Evolutionary conservation across 352 stramenopile genomes (phyloP), one percentile per base, ranked within the genome.

Genomic region (Phytophthora sp.): DNA sequence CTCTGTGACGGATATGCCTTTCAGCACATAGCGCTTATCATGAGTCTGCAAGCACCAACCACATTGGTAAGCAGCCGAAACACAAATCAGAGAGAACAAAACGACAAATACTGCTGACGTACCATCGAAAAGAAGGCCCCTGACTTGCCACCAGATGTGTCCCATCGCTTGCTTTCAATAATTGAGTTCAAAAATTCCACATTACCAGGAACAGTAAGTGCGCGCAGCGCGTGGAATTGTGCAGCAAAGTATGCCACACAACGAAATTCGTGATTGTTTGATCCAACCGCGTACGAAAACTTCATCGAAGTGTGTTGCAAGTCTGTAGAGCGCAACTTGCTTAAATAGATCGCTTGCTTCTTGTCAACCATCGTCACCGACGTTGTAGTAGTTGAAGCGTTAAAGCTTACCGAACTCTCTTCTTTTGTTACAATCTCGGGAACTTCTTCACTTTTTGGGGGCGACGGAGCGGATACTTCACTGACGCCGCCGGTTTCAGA

Each of bases 41-140:
- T 94, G 84, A 2, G 83, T 85, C 87, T 92, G 66, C 7, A 54
- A 50, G 43, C 7, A 54, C 50, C 20, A 66, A 17, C 12, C 30
- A 50, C 17, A 57, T 9, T n/a, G n/a, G 18, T 71, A 17, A 68
- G 52, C 5, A 23, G 30, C 8, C 18, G 31, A 27, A 34, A 18
- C 13, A 8, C 27, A 62, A 35, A 18, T 5, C 6, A 43, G 6
- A 28, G 45, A 7, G 28, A 62, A 24, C 46, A 3, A 24, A 57
- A n/a, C 18, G 64, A 15, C n/a, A n/a, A n/a, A n/a, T n/a, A n/a
- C n/a, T n/a, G n/a, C n/a, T 31, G 41, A 56, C 52, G 30, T 77
- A 94, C 86, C 77, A 93, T 82, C 4, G 82, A 92, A 58, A 96
- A 96, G 54, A 92, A 94, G 2, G 87, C 87, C 30, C 87, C 87